These are phyloP conservation scores for Diaporthe vexans DNA, from an alignment of 2,329 filamentous ascomycete genomes.

Conservation along the genomic window DNA sequence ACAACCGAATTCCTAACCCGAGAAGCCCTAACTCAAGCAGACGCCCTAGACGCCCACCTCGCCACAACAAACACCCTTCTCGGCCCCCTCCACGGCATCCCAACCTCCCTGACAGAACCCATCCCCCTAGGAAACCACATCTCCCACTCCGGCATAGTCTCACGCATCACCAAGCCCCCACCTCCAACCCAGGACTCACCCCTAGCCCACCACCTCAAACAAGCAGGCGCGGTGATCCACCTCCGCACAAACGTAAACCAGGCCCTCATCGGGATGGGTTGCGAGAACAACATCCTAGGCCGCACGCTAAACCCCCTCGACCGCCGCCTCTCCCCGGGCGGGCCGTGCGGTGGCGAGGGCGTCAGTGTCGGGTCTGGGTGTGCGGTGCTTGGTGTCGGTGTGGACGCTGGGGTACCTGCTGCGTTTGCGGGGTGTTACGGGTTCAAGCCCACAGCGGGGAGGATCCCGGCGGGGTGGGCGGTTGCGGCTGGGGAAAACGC, in stretches of 20 bases:
- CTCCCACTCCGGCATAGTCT: constrained; percentile 50
- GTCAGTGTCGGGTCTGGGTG: constrained; percentile 56
- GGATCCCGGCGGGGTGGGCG: constrained; percentile 21
- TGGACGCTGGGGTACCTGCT: constrained; percentile 39
- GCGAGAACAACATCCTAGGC: constrained; percentile 56
- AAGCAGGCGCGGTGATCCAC: constrained; percentile 57
- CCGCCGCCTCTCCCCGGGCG: constrained; percentile 55
- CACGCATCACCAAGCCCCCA: constrained; percentile 45
- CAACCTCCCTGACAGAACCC: constrained; percentile 46
- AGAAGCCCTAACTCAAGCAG: constrained; percentile 55
- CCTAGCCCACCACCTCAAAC: constrained; percentile 48
- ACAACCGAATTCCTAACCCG: constrained; percentile 54
- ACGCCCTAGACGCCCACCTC: constrained; percentile 57
- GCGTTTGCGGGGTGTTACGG: constrained; percentile 41
- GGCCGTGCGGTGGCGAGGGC: constrained; percentile 59
- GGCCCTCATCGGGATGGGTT: constrained; percentile 53
- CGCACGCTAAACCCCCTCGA: constrained; percentile 57
- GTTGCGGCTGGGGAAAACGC: constrained; percentile 26
- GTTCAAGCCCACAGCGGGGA: constrained; percentile 37
- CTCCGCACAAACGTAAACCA: constrained; percentile 59
- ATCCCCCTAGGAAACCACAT: constrained; percentile 43
- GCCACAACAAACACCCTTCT: constrained; percentile 53
- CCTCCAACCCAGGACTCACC: constrained; percentile 46
- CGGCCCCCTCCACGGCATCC: constrained; percentile 62
- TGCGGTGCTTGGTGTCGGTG: constrained; percentile 51